Percentiles rank a stretch among this genome's conserved stretches.
Conservation (phyloP, 2,329 filamentous ascomycete species). For the Chrysoporthe puriensis region DNA sequence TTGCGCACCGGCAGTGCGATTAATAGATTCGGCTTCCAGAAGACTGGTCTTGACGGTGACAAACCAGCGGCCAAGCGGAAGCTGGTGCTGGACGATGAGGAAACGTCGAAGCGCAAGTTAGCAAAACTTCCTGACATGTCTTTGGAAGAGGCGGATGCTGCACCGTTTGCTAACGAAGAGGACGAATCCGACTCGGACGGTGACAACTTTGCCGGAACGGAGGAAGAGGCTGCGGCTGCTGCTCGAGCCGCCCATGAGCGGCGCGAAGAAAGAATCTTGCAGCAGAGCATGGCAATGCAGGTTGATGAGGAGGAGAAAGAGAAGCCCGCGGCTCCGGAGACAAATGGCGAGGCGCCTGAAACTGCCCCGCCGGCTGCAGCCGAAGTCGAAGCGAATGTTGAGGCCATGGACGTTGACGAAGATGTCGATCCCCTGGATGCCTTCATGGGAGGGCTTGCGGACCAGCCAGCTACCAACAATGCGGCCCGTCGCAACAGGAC, state of each 20-base stretch:
- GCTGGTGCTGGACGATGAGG: constrained; percentile 85
- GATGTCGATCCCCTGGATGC: constrained; percentile 89
- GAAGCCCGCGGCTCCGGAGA: constrained; percentile 27
- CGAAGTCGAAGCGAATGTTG: constrained; percentile 33
- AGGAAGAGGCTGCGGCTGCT: constrained; percentile 86
- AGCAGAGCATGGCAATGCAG: constrained; percentile 51
- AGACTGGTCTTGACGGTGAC: constrained; percentile 65
- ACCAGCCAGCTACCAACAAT: constrained; percentile 47
- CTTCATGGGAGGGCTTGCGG: constrained; percentile 81
- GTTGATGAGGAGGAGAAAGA: constrained; percentile 43
- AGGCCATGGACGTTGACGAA: constrained; percentile 67
- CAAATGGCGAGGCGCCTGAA: constrained; percentile 32
- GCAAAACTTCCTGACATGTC: constrained; percentile 84
- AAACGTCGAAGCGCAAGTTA: constrained; percentile 83
- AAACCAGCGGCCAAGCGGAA: constrained; percentile 73
- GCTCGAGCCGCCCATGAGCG: constrained; percentile 84
- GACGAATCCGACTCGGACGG: constrained; percentile 70
- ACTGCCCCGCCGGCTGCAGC: constrained; percentile 21
- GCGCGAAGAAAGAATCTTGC: constrained; percentile 69
- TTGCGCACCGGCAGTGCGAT: constrained; percentile 67
- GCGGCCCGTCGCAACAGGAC: constrained; percentile 37
- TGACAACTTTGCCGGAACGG: constrained; percentile 77
- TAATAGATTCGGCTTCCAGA: constrained; percentile 82
- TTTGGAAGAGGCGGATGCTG: constrained; percentile 64
- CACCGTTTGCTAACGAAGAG: constrained; percentile 62